A percentile compares a stretch with the other conserved stretches of the same genome.
phyloP scores from a whole-genome alignment of 345 rosid genomes.

The Euclidium syriacum region DNA sequence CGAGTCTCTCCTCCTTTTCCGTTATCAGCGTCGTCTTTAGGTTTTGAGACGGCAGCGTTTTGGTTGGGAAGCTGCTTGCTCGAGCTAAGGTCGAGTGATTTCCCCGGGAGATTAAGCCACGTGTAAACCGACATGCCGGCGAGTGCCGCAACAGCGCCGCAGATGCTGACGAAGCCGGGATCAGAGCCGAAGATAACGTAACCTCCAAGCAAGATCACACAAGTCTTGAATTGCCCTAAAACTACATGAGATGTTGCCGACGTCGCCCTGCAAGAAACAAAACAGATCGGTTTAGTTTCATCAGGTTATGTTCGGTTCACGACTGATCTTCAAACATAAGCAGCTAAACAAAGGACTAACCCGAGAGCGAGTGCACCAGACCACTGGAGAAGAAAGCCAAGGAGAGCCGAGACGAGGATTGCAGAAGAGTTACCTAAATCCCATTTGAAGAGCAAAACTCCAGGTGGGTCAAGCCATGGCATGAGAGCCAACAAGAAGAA shows the following conservation, averaged over 20 bases:
- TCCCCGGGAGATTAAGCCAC: conserved; percentile 50
- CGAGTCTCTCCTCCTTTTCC: conserved; percentile 15
- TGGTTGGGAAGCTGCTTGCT: conserved; percentile 44
- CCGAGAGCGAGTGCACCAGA: conserved; percentile 97
- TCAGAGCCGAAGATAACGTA: conserved; percentile 63
- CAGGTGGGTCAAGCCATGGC: conserved; percentile 99
- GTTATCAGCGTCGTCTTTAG: conserved; percentile 34
- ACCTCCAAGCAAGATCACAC: conserved; percentile 84
- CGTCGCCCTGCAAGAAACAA: conserved; percentile 57
- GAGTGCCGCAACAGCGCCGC: conserved; percentile 72
- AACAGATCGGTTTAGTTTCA: conserved; percentile 4
- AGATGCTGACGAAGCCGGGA: conserved; percentile 72
- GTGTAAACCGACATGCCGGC: conserved; percentile 78
- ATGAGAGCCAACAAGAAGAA: conserved; percentile 74
- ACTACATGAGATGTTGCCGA: conserved; percentile 95
- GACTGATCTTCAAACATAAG: not conserved
- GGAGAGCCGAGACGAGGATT: conserved; percentile 65
- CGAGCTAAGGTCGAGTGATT: conserved; percentile 27
- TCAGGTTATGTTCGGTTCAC: conserved; percentile 5
- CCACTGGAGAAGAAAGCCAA: conserved; percentile 95
- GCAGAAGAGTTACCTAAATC: conserved; percentile 59
- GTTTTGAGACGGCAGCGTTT: conserved; percentile 28
- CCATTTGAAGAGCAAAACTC: conserved; percentile 71
- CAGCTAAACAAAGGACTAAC: conserved; percentile 37
- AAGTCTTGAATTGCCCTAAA: conserved; percentile 90